Percentiles rank a stretch among this genome's conserved stretches.
phyloP scores from a whole-genome alignment of 768 basidiomycete species.

The Rhodotorula sphaerocarpa region DNA sequence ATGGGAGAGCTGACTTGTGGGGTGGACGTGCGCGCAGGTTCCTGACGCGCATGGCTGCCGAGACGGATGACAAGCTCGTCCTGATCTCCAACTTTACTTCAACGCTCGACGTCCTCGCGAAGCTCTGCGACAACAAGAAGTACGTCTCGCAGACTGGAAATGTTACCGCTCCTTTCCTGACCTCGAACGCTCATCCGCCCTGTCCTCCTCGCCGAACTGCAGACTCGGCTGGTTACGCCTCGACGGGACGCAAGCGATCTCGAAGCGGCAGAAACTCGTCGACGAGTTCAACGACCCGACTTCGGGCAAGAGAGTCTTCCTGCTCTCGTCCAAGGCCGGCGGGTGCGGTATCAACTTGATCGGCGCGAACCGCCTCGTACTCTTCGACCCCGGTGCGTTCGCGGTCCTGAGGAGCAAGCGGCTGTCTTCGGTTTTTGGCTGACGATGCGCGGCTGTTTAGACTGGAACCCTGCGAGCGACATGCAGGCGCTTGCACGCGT shows the following conservation, averaged over 20 bases:
- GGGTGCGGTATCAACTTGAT: conserved; percentile 91
- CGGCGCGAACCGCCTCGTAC: conserved; percentile 74
- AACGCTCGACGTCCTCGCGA: conserved; percentile 84
- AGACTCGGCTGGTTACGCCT: conserved; percentile 35
- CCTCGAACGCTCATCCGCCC: too few relatives aligned
- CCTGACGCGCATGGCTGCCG: conserved; percentile 58
- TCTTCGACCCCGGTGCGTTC: conserved; percentile 43
- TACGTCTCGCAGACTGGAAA: conserved; percentile 6
- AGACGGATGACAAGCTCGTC: conserved; percentile 88
- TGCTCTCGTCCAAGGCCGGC: conserved; percentile 89
- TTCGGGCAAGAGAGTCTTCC: conserved; percentile 61
- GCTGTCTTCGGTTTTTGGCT: neutral
- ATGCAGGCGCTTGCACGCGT: conserved; percentile 97
- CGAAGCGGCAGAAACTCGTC: conserved; percentile 79
- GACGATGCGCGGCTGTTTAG: conserved; percentile 47
- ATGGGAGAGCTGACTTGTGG: conserved; percentile 22
- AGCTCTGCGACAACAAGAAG: conserved; percentile 28
- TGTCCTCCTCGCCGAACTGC: too few relatives aligned
- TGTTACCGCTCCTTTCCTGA: too few relatives aligned
- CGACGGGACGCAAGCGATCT: conserved; percentile 39
- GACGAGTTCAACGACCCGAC: conserved; percentile 70
- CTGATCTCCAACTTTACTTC: conserved; percentile 92
- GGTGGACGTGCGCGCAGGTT: conserved; percentile 16
- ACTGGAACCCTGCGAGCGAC: conserved; percentile 98
- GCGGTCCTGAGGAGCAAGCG: neutral